A percentile compares a stretch with the other conserved stretches of the same genome.
Conservation (phyloP, 306 rosid species). For the Castanea sativa region DNA sequence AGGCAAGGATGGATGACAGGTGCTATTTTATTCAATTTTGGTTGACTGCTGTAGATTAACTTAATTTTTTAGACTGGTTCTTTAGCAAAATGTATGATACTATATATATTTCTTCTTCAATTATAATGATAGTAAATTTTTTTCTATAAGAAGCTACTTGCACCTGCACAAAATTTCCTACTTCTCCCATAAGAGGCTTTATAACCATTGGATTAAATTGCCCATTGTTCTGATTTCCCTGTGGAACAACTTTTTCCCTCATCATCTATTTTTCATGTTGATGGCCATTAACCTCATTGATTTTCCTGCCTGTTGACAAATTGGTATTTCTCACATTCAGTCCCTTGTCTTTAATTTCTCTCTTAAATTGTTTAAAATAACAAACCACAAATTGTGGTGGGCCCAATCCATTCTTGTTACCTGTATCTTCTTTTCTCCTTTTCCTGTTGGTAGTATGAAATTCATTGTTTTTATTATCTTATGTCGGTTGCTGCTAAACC, state of each 20-base stretch:
- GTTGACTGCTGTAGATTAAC: not conserved
- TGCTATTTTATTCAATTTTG: slow-evolving; percentile 32
- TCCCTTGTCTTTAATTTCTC: not conserved
- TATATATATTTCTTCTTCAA: not conserved
- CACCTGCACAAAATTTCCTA: not conserved
- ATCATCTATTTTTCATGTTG: not conserved
- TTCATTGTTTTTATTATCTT: not conserved
- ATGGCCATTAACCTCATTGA: not conserved
- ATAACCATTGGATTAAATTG: not conserved
- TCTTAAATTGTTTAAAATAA: not conserved
- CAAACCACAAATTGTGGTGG: not conserved
- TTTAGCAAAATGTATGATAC: not conserved
- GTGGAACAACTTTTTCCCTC: not conserved
- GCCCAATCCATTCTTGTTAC: not conserved
- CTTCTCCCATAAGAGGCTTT: not conserved
- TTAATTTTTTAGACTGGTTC: not conserved
- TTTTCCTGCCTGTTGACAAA: not conserved
- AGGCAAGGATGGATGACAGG: slow-evolving; percentile 99
- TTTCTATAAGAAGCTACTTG: not conserved
- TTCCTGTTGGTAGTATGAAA: not conserved
- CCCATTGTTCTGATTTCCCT: not conserved
- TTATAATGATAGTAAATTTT: not conserved
- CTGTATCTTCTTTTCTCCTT: not conserved
- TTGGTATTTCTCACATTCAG: not conserved
- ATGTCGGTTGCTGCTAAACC: not conserved